Evolutionary conservation across 2,329 filamentous ascomycete genomes (phyloP).

Genomic region (Paraconiothyrium sp.): DNA sequence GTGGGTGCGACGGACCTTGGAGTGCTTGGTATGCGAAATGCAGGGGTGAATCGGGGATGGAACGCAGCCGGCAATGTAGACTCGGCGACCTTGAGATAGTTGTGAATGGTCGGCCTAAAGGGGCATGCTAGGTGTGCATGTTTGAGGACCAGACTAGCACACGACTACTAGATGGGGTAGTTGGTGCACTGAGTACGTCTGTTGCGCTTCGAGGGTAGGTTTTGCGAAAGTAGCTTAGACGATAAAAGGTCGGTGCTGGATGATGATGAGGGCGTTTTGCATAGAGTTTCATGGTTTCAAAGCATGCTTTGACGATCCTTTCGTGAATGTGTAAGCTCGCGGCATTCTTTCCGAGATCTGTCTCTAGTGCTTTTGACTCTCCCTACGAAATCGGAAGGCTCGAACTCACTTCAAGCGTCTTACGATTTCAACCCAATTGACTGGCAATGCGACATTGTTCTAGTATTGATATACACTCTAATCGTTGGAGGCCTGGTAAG

Average conservation of each 20-base stretch:
- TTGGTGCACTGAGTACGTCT: background rate
- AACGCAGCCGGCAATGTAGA: background rate
- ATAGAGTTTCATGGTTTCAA: background rate
- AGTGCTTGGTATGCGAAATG: conserved; percentile 6
- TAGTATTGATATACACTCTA: background rate
- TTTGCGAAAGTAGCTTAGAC: background rate
- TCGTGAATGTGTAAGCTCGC: background rate
- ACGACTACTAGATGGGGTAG: background rate
- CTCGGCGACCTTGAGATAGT: background rate
- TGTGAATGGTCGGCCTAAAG: background rate
- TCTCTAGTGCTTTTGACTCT: background rate
- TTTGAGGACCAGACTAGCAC: background rate
- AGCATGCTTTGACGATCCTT: background rate
- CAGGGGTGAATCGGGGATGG: background rate
- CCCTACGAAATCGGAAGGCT: background rate
- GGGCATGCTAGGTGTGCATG: background rate
- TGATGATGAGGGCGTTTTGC: background rate
- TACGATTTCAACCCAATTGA: background rate
- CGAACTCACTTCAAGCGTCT: background rate
- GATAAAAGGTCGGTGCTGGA: background rate
- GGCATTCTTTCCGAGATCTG: background rate
- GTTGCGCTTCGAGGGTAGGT: background rate
- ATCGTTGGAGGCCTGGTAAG: background rate
- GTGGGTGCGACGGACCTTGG: background rate
- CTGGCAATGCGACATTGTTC: background rate